Evolutionary conservation across 305 asterid species (phyloP).

Genomic region (Fraxinus ornus): DNA sequence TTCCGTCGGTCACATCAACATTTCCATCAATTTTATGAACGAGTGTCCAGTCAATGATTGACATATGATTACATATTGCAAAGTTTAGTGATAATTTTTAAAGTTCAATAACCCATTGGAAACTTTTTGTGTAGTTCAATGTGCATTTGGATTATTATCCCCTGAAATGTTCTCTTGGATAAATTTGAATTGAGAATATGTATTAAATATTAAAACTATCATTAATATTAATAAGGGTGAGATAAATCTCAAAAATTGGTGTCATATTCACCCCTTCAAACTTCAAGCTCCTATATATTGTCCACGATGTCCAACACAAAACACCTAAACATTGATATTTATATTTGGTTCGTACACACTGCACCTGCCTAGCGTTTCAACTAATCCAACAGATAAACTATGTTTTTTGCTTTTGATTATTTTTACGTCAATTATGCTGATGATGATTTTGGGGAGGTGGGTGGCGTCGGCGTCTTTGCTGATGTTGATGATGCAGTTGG

Average conservation of each 20-base stretch:
- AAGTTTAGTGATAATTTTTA: no score
- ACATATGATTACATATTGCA: no score
- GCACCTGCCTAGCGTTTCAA: conserved; percentile 26
- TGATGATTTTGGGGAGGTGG: conserved; percentile 29
- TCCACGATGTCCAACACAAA: no score
- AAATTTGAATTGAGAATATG: not conserved
- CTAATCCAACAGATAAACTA: conserved; percentile 19
- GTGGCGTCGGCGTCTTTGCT: conserved; percentile 35
- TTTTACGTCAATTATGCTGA: conserved; percentile 17
- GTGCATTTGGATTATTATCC: no score
- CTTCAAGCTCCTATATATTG: no score
- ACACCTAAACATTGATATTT: not conserved
- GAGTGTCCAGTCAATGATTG: no score
- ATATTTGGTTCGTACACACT: conserved; percentile 10
- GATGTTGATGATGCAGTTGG: conserved; percentile 21
- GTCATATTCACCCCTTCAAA: not conserved
- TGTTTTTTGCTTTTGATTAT: conserved; percentile 31
- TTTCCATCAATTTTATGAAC: no score
- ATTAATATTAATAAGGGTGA: not conserved
- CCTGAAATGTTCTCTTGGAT: not conserved
- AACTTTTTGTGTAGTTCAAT: no score
- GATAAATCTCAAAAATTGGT: not conserved
- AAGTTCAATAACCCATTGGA: no score
- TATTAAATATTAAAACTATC: not conserved
- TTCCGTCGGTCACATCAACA: no score